phyloP scores from a whole-genome alignment of 2,329 filamentous ascomycete genomes.

The Pseudohalonectria lignicola region DNA sequence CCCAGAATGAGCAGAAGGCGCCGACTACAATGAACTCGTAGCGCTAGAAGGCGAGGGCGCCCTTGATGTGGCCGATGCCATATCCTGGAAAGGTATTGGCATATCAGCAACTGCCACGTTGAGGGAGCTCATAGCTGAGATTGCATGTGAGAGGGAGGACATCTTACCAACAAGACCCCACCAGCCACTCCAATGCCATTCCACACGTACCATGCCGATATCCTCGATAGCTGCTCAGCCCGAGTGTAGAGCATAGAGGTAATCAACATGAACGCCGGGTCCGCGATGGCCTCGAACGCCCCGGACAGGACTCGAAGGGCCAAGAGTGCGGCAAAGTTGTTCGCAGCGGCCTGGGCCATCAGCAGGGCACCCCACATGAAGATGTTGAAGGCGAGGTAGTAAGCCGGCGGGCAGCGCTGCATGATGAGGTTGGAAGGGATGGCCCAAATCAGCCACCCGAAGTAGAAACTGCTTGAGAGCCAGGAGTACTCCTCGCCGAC shows the following conservation, averaged over 20 bases:
- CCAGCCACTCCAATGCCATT: conserved; percentile 49
- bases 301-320: conserved; percentile 48
- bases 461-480: conserved; percentile 41
- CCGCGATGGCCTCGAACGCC: conserved; percentile 47
- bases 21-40: conserved; percentile 59
- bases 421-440: conserved; percentile 19
- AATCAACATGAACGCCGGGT: conserved; percentile 46
- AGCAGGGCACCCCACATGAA: conserved; percentile 41
- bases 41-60: conserved; percentile 47
- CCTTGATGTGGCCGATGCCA: conserved; percentile 48
- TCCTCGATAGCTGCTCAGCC: conserved; percentile 48
- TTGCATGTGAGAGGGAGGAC: too few relatives aligned
- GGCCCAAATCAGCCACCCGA: conserved; percentile 25
- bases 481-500: conserved; percentile 48
- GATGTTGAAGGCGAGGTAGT: conserved; percentile 32
- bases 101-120: neutral
- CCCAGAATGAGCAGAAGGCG: conserved; percentile 47
- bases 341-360: conserved; percentile 39
- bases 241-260: conserved; percentile 56
- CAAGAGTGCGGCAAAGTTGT: conserved; percentile 44
- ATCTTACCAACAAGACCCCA: conserved; percentile 36
- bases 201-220: conserved; percentile 47
- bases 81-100: conserved; percentile 27
- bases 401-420: conserved; percentile 20
- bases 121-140: neutral